These are phyloP conservation scores for Linnemannia hyalina DNA, from an alignment of 192 early-diverging fungal species.

Conservation along the genomic window DNA sequence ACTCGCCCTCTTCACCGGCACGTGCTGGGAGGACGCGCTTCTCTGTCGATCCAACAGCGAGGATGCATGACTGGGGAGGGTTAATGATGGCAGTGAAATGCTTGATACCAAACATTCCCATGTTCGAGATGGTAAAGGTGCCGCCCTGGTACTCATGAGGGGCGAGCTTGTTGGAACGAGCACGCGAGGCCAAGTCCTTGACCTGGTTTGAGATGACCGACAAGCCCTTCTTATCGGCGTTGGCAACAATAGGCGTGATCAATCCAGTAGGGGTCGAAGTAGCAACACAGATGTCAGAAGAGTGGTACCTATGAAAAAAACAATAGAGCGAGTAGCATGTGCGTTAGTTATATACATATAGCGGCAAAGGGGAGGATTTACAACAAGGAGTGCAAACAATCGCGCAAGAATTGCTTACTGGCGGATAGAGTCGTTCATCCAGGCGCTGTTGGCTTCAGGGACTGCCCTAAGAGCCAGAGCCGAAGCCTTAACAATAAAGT, in stretches of 20 bases:
- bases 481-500: constrained; percentile 98
- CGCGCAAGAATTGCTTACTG: constrained; percentile 57
- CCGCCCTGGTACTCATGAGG: constrained; percentile 99
- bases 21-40: constrained; percentile 74
- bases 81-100: constrained; percentile 99
- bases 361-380: too few relatives aligned
- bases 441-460: constrained; percentile 93
- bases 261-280: constrained; percentile 95
- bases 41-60: constrained; percentile 87
- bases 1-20: constrained; percentile 72
- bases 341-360: too few relatives aligned
- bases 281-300: constrained; percentile 96
- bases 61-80: constrained; percentile 92
- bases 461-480: constrained; percentile 90
- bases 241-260: constrained; percentile 94
- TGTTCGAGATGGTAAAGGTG: constrained; percentile 97
- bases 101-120: constrained; percentile 96
- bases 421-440: constrained; percentile 88
- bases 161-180: constrained; percentile 88
- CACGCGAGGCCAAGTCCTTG: constrained; percentile 86
- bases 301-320: constrained; percentile 68
- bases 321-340: too few relatives aligned
- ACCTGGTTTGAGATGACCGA: constrained; percentile 87
- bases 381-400: too few relatives aligned
- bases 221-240: constrained; percentile 89